These are phyloP conservation scores for Amanita polypyramis DNA, from an alignment of 768 basidiomycete genomes.

Conservation along the genomic window DNA sequence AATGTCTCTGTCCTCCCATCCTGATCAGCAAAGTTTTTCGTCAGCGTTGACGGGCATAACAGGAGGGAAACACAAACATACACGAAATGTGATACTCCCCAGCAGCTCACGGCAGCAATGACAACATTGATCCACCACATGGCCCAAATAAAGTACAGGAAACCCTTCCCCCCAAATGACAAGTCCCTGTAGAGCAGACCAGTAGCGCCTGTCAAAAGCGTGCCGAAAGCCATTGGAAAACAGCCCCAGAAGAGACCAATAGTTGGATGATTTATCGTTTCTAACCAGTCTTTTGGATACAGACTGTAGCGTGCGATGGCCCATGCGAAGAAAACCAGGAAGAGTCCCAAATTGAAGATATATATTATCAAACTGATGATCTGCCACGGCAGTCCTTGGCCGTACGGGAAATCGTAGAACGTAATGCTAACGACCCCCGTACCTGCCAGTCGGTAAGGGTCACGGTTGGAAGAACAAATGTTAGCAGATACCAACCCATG, in stretches of 20 bases:
- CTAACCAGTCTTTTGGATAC: slow-evolving; percentile 31
- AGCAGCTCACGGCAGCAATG: slow-evolving; percentile 44
- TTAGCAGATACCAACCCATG: slow-evolving; percentile 2
- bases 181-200: slow-evolving; percentile 29
- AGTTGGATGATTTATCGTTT: slow-evolving; percentile 37
- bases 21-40: slow-evolving; percentile 15
- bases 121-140: slow-evolving; percentile 57
- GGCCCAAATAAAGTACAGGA: slow-evolving; percentile 43
- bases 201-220: slow-evolving; percentile 36
- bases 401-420: slow-evolving; percentile 6
- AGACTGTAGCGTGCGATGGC: slow-evolving; percentile 29
- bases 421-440: slow-evolving; percentile 4
- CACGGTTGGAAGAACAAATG: no score
- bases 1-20: slow-evolving; percentile 50
- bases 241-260: slow-evolving; percentile 37
- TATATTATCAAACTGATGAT: slow-evolving; percentile 7
- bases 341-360: slow-evolving; percentile 31
- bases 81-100: slow-evolving; percentile 60
- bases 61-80: slow-evolving; percentile 22
- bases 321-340: slow-evolving; percentile 29
- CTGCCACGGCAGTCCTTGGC: slow-evolving; percentile 3
- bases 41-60: no score
- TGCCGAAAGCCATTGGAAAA: slow-evolving; percentile 41
- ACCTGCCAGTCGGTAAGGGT: background rate
- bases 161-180: slow-evolving; percentile 34